Base-by-base conservation (phyloP, 1,284 basidiomycete species). In the Afroboletus lepidellus region DNA sequence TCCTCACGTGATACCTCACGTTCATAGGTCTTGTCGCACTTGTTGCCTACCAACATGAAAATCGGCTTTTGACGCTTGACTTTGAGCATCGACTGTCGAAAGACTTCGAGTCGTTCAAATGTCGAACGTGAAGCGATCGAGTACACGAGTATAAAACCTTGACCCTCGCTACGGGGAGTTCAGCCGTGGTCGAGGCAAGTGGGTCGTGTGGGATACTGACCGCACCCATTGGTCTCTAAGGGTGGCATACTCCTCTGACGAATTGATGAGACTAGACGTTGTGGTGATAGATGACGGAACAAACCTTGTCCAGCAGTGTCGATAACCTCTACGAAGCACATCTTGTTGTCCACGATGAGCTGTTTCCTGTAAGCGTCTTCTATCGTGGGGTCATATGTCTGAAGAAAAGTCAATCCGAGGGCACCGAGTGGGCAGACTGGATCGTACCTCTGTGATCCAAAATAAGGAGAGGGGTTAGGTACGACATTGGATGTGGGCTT, bases 181-280 rank as follows among this genome's bases (percentile, higher is more conserved):
- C 41, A 57, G 56, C 46, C 41, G 57, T 47, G 56, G 52, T 41
- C 38, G 53, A 53, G 42, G 13, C 41, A 46, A 30, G 29, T 30
- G 20, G 36, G 39, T 24, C 32, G 18, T 30, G 33, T 42, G 41
- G 29, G 46, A 42, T 47, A 79, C 89, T 70, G 58, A 94, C 91
- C 92, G 84, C 62, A 99, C 97, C 93, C 97, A 99, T 73, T 99
- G 96, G 78, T 99, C 96, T 60, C 97, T 87, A 68, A 99, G 83
- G 32, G 97, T 97, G 50, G 94, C 95, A 67, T 94, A 95, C 71
- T 95, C 93, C 87, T 95, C 92, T 94, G 70, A 51, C 18, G 37
- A 36, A 46, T 9, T 25, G 41, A 48, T 54, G 46, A 56, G 61
- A 57, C 48, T 42, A 47, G 48, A 46, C n/a, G 34, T 20, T 41